A percentile compares a stretch with the other conserved stretches of the same genome.
Conservation (phyloP, 257 asterid genomes). For the Scutellaria galericulata region DNA sequence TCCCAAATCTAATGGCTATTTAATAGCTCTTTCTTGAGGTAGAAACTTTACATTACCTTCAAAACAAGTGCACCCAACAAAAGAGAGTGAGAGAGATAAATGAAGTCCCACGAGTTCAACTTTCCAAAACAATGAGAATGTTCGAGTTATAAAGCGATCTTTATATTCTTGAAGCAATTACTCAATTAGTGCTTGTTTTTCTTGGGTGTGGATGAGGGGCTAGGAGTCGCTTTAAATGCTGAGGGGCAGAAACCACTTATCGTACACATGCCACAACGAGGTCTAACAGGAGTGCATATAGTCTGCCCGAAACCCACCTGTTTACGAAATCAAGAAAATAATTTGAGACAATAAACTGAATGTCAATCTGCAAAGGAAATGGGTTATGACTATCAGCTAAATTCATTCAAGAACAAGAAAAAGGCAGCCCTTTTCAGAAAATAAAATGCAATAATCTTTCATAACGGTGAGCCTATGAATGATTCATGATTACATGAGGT, state of each 20-base stretch:
- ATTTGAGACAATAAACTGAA: background rate
- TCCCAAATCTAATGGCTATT: too few species aligned
- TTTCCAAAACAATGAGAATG: background rate
- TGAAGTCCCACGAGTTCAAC: too few species aligned
- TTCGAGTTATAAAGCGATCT: background rate
- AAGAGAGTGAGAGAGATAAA: too few species aligned
- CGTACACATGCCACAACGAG: slow-evolving; percentile 74
- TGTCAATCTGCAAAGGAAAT: background rate
- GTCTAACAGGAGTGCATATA: slow-evolving; percentile 82
- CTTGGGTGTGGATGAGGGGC: slow-evolving; percentile 55
- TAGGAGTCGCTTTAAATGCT: slow-evolving; percentile 69
- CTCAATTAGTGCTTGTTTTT: slow-evolving; percentile 33
- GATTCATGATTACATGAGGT: too few species aligned
- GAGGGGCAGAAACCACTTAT: slow-evolving; percentile 77
- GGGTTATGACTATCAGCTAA: too few species aligned
- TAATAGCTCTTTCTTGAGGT: too few species aligned
- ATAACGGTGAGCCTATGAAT: too few species aligned
- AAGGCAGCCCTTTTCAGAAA: too few species aligned
- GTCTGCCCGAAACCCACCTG: slow-evolving; percentile 99
- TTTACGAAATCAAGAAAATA: background rate
- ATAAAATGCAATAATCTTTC: too few species aligned
- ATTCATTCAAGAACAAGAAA: too few species aligned
- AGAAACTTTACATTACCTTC: too few species aligned
- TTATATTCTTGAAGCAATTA: background rate
- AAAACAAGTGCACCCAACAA: too few species aligned